These are phyloP conservation scores for Phoenix roebelenii DNA, from an alignment of 176 grass and related monocot species.

Conservation along the genomic window DNA sequence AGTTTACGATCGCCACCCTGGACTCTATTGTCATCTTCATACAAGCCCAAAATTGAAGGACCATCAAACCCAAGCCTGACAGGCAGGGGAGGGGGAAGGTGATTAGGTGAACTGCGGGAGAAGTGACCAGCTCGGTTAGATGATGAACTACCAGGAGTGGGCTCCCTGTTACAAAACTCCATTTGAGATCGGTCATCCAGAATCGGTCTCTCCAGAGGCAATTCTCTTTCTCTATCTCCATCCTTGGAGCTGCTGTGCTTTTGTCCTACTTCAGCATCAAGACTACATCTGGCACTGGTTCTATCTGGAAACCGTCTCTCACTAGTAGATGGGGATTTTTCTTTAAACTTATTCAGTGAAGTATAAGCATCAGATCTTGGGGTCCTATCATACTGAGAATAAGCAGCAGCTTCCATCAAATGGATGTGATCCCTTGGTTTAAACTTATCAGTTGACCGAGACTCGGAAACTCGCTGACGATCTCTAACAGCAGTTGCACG, in stretches of 20 bases:
- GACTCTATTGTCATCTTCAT: constrained; percentile 65
- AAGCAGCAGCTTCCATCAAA: constrained; percentile 40
- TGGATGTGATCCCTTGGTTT: constrained; percentile 64
- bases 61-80: constrained; percentile 45
- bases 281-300: constrained; percentile 33
- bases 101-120: constrained; percentile 52
- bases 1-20: constrained; percentile 52
- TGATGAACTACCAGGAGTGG: constrained; percentile 59
- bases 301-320: constrained; percentile 68
- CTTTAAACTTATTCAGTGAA: constrained; percentile 50
- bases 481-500: constrained; percentile 51
- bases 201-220: constrained; percentile 37
- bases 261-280: constrained; percentile 54
- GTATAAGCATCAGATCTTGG: constrained; percentile 53
- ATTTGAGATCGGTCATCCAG: constrained; percentile 44
- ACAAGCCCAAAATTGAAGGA: constrained; percentile 40
- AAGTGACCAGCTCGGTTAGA: constrained; percentile 44
- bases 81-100: constrained; percentile 35
- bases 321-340: constrained; percentile 60
- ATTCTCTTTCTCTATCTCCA: constrained; percentile 43
- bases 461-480: constrained; percentile 46
- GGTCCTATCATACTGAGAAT: constrained; percentile 48
- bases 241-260: constrained; percentile 48
- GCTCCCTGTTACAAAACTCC: constrained; percentile 52
- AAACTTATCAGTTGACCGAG: constrained; percentile 40